Base-by-base conservation (phyloP, 495 filamentous ascomycete genomes). In the Podospora pseudoanserina region DNA sequence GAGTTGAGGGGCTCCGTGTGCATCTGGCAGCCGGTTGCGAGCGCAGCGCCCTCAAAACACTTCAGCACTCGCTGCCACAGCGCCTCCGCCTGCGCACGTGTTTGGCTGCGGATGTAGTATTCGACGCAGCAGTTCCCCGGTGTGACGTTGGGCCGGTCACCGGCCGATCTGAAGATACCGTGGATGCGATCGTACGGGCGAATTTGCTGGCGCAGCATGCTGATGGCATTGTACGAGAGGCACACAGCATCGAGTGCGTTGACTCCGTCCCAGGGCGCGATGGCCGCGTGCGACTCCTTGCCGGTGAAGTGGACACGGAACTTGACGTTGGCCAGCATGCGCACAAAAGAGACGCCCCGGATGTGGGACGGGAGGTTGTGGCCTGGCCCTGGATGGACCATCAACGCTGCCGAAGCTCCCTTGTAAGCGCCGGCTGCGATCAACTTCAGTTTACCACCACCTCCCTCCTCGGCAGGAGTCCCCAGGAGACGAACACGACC, bases 381-480 rank as follows among this genome's bases (percentile, higher is more conserved):
- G 15, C 77, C 73, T 0, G 82, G 79, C 5, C 80, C 78, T 0
- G 84, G 84, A 56, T 87, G 86, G 0, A 84, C 81, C 85, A 88
- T 87, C 28, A 88, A 73, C 55, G 79, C 79, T 5, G 84, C 84
- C 56, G 80, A 74, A 5, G 82, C 80, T 56, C 69, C 79, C 4
- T 77, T 74, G 71, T 84, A 87, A 1, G 85, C 86, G 0, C 85
- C 85, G 0, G 77, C 79, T 0, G 77, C 75, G 30, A 87, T 82
- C 11, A 88, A 74, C 19, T 77, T 80, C 2, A 83, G 74, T 71
- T 87, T 88, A 5, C 80, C 81, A 58, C 80, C 81, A 61, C 80
- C 79, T 20, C 79, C 86, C 70, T 92, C 89, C 73, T 92, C 90
- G 0, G 88, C 90, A 2, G 90, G 90, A 0, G 89, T 91, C 1